phyloP scores from a whole-genome alignment of 1,284 basidiomycete genomes.

The Apiotrichum sp. region DNA sequence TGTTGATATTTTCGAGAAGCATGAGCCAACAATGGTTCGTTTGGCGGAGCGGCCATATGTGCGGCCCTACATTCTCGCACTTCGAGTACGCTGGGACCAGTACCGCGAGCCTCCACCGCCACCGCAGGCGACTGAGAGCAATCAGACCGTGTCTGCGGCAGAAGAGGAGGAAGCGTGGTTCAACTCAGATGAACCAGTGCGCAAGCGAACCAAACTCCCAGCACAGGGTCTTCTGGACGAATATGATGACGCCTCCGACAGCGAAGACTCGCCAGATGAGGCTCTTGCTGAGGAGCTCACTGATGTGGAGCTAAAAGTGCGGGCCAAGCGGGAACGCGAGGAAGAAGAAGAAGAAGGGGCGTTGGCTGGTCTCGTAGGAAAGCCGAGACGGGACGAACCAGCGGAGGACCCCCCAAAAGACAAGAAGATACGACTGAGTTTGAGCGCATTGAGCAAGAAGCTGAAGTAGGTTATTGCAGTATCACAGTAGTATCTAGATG shows the following conservation, averaged over 20 bases:
- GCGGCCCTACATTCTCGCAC: constrained; percentile 45
- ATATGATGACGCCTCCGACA: constrained; percentile 46
- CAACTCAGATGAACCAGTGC: constrained; percentile 56
- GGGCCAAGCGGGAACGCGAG: constrained; percentile 64
- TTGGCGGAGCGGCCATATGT: constrained; percentile 54
- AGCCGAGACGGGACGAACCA: neutral
- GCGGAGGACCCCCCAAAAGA: constrained; percentile 14
- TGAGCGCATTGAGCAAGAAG: constrained; percentile 25
- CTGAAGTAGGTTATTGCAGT: constrained; percentile 1
- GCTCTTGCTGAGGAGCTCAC: constrained; percentile 40
- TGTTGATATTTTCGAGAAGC: constrained; percentile 71
- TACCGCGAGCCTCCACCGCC: constrained; percentile 73
- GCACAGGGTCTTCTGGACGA: constrained; percentile 31
- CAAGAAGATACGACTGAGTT: constrained; percentile 35
- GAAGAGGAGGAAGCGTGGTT: constrained; percentile 80
- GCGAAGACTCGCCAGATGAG: constrained; percentile 29
- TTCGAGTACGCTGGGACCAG: constrained; percentile 81
- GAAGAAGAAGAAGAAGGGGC: constrained; percentile 57
- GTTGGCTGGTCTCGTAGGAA: constrained; percentile 13
- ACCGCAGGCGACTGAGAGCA: constrained; percentile 50
- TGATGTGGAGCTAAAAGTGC: constrained; percentile 49
- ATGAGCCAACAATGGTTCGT: constrained; percentile 60
- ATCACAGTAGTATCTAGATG: too few relatives aligned
- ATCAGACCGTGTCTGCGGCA: constrained; percentile 52
- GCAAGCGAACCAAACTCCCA: neutral